Base-by-base conservation (phyloP, 2,329 filamentous ascomycete species). In the Aspergillus quadricinctus region DNA sequence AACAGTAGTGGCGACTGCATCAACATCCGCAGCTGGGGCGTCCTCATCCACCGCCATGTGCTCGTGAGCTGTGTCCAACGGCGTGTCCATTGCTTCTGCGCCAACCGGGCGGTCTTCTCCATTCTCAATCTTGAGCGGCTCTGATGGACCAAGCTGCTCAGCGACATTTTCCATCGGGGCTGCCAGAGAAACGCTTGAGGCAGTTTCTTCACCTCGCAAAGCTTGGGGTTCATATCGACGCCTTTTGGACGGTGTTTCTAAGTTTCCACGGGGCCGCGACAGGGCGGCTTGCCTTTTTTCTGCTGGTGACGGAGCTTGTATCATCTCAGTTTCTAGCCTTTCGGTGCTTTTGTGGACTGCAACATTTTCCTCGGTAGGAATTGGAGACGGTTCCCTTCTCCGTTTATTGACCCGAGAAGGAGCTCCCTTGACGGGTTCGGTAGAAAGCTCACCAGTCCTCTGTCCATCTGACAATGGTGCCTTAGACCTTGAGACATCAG, bases 221-320 rank as follows among this genome's bases (percentile, higher is more conserved):
- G 4, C 23, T 27, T 23, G 41, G 11, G n/a, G n/a, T 45, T 45
- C n/a, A 46, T 25, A 23, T 27, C 62, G 63, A 14, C 55, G 46
- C 43, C 54, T 52, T 31, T 66, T 67, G 5, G 61, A 61, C 8
- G 58, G 54, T 23, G 50, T 57, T 23, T 49, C 48, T 7, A 53
- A 46, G 10, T 6, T 31, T 29, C 37, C 17, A 23, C 25, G 17
- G 11, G 8, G 11, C 28, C 8, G 25, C 21, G n/a, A 50, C 11
- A 11, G 40, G 11, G 4, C 21, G 11, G 21, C 23, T 45, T 50
- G 52, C 17, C 3, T 40, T 25, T 51, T 41, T 11, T 55, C 53
- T 14, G 29, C 45, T 17, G 17, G n/a, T 2, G 52, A 8, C 2
- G 29, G 10, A 11, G 4, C 40, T 29, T 50, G 27, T 6, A 21